Base-by-base conservation (phyloP, 371 early-diverging fungal genomes). In the Mucor mucedo region DNA sequence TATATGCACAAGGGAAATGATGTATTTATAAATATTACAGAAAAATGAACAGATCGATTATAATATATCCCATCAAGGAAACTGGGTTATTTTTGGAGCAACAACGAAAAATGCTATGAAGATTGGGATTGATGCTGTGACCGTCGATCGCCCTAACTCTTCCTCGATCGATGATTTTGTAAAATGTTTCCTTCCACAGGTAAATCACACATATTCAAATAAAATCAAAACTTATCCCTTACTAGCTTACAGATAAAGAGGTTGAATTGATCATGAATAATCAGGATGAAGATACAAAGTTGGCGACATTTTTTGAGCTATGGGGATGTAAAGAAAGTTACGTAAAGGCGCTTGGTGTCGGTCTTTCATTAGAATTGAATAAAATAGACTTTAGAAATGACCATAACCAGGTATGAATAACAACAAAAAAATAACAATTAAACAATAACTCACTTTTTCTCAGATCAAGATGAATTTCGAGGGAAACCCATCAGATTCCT, bases 271-370 rank as follows among this genome's bases (percentile, higher is more conserved):
- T 83, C 4, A 50, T 41, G 58, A 44, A 45, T 33, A 32, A 44
- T 21, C 8, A 72, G 4, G 10, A 68, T 41, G 32, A 59, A 28
- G 52, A 60, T 47, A 62, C 52, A 9, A 63, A 63, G 7, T 60
- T 84, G 10, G 70, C 72, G 40, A 63, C 72, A 29, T 89, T 89
- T 60, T 82, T 69, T 50, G 66, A 78, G 39, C 35, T 82, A 10
- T 89, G 89, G 89, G 81, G 77, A 16, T 66, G 85, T 40, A 89
- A 89, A 66, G 89, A 89, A 71, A 84, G 84, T 58, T 86, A 84
- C 58, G 76, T 78, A 28, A 89, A 89, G 62, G 85, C 84, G 11
- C 27, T 84, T 42, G 89, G 89, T n/a, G 42, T 85, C 7, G 89
- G 89, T 2, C 68, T 89, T 13, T 65, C 63, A 16, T 53, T 84